These are phyloP conservation scores for Amphicarpaea edgeworthii DNA, from an alignment of 306 rosid genomes.

Conservation along the genomic window DNA sequence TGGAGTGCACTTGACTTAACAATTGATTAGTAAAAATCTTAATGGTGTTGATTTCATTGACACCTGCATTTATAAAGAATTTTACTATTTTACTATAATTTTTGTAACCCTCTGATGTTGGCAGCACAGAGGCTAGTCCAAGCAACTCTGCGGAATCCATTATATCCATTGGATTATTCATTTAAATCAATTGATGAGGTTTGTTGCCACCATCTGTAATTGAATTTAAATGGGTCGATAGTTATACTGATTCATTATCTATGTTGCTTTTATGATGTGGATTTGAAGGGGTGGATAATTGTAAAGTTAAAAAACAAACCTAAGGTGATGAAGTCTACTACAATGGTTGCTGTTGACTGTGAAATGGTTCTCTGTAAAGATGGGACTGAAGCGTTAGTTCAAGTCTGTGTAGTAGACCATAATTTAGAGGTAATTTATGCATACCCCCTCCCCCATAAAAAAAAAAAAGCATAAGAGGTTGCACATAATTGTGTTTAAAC, in stretches of 20 bases:
- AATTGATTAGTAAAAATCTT: constrained; percentile 24
- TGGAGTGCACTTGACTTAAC: neutral
- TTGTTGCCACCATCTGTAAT: constrained; percentile 27
- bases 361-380: constrained; percentile 97
- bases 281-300: constrained; percentile 79
- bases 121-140: constrained; percentile 78
- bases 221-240: neutral
- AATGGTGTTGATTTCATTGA: constrained; percentile 3
- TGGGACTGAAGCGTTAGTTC: constrained; percentile 85
- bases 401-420: constrained; percentile 80
- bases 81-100: constrained; percentile 43
- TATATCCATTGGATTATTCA: constrained; percentile 69
- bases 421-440: constrained; percentile 67
- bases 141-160: constrained; percentile 77
- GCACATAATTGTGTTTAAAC: constrained; percentile 20
- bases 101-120: constrained; percentile 53
- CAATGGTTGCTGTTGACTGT: constrained; percentile 86
- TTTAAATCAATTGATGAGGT: constrained; percentile 72
- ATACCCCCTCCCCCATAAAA: neutral
- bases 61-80: constrained; percentile 28
- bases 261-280: constrained; percentile 42
- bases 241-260: constrained; percentile 13
- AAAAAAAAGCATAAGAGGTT: constrained; percentile 8
- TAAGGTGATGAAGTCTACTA: constrained; percentile 57
- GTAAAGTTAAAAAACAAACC: constrained; percentile 61